These are phyloP conservation scores for Zymoseptoria tritici DNA, from an alignment of 2,329 filamentous ascomycete genomes.

Conservation along the genomic window DNA sequence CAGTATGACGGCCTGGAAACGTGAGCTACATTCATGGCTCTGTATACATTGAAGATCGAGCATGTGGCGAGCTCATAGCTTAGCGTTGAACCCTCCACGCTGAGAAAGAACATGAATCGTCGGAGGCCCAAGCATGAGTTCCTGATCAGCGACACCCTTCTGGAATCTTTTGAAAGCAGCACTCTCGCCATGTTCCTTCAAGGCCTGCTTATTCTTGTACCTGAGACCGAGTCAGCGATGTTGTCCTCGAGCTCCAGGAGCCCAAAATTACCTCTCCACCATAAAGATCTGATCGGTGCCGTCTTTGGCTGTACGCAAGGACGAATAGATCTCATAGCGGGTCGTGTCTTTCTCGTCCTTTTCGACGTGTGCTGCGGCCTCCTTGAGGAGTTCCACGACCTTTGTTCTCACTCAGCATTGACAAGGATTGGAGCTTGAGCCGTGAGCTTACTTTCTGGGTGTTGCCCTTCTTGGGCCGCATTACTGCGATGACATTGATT, in stretches of 20 bases:
- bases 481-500: constrained; percentile 12
- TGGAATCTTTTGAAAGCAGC: constrained; percentile 10
- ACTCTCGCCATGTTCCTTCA: constrained; percentile 13
- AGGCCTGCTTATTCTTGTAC: constrained; percentile 6
- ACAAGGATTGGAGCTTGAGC: neutral
- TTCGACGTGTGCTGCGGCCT: constrained; percentile 8
- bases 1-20: neutral
- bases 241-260: too few relatives aligned
- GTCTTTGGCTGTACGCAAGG: constrained; percentile 8
- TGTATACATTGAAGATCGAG: neutral
- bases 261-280: constrained; percentile 10
- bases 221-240: neutral
- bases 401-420: neutral
- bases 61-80: neutral
- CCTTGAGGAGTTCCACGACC: constrained; percentile 8
- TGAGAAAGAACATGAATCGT: neutral
- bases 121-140: constrained; percentile 5
- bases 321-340: constrained; percentile 9
- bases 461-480: constrained; percentile 14
- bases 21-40: neutral
- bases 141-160: constrained; percentile 9
- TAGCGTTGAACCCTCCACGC: neutral
- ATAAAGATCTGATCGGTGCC: constrained; percentile 14
- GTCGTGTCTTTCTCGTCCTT: constrained; percentile 8
- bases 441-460: constrained; percentile 8